Evolutionary conservation across 2,329 filamentous ascomycete species (phyloP).

Genomic region (Sporothrix pallida): DNA sequence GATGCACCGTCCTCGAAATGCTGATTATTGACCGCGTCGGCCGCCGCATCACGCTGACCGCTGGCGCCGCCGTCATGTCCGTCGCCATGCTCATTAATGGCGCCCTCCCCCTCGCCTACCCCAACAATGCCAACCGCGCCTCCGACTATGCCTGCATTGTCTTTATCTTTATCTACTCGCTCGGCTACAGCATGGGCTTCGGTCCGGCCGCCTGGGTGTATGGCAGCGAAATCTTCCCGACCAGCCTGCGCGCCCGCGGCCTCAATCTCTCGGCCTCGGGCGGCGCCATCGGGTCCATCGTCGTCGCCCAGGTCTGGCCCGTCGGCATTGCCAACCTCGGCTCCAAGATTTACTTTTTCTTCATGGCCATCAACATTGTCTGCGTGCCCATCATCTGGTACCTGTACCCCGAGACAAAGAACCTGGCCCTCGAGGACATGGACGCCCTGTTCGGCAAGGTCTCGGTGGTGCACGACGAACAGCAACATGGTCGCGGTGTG

Average conservation of each 20-base stretch:
- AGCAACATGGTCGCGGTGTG: background rate
- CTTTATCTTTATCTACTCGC: slow-evolving; percentile 64
- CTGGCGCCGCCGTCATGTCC: slow-evolving; percentile 59
- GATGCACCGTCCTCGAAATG: slow-evolving; percentile 62
- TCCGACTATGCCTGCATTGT: slow-evolving; percentile 59
- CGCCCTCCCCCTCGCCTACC: slow-evolving; percentile 57
- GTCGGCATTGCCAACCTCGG: slow-evolving; percentile 58
- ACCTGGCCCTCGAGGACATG: slow-evolving; percentile 57
- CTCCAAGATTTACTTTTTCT: slow-evolving; percentile 62
- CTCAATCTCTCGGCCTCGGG: slow-evolving; percentile 62
- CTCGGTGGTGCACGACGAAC: background rate
- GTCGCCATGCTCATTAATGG: slow-evolving; percentile 61
- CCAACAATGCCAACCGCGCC: slow-evolving; percentile 53
- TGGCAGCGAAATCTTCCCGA: slow-evolving; percentile 66
- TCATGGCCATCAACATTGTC: slow-evolving; percentile 58
- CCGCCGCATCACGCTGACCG: slow-evolving; percentile 54
- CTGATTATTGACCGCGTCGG: slow-evolving; percentile 61
- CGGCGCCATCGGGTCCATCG: slow-evolving; percentile 60
- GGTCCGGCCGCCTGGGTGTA: slow-evolving; percentile 65
- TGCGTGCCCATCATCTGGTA: slow-evolving; percentile 53
- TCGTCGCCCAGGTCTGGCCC: slow-evolving; percentile 62
- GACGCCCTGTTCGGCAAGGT: slow-evolving; percentile 49
- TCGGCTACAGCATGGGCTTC: slow-evolving; percentile 64
- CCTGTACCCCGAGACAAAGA: slow-evolving; percentile 56
- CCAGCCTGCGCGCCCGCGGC: slow-evolving; percentile 60